A percentile compares a stretch with the other conserved stretches of the same genome.
These are phyloP conservation scores for Rhodotorula toruloides DNA, from an alignment of 768 basidiomycete species.

Conservation along the genomic window DNA sequence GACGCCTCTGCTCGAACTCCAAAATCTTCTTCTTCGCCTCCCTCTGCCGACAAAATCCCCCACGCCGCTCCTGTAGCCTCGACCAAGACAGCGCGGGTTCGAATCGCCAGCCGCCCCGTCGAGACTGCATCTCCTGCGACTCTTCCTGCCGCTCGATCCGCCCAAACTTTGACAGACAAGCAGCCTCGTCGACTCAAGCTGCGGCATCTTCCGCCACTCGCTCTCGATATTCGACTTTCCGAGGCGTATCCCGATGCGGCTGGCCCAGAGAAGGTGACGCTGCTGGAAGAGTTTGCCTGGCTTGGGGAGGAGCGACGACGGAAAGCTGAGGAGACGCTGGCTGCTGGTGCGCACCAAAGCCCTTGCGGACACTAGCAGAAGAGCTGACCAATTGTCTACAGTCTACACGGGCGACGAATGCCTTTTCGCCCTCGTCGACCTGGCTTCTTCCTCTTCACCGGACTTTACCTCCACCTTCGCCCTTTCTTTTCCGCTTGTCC, in stretches of 20 bases:
- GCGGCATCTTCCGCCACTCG: slow-evolving; percentile 16
- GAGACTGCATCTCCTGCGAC: not conserved
- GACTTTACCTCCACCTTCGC: slow-evolving; percentile 7
- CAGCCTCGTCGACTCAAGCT: not conserved
- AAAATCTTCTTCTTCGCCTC: not conserved
- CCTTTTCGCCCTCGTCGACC: slow-evolving; percentile 21
- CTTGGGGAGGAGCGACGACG: not conserved
- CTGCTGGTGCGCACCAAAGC: not conserved
- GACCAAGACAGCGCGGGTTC: slow-evolving; percentile 10
- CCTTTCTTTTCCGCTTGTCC: slow-evolving; percentile 10
- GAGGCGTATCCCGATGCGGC: slow-evolving; percentile 16
- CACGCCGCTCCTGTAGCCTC: not conserved
- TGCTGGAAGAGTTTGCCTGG: not conserved
- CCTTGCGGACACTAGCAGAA: not conserved
- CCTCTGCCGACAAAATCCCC: not conserved
- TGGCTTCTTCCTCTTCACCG: slow-evolving; percentile 5
- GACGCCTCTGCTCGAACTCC: not conserved
- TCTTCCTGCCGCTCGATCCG: not conserved
- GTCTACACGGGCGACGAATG: slow-evolving; percentile 29
- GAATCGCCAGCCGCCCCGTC: slow-evolving; percentile 1
- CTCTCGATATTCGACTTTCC: not conserved
- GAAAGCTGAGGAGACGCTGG: not conserved
- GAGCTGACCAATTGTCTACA: slow-evolving; percentile 1
- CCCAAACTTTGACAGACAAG: not conserved
- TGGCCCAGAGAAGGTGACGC: not conserved